Base-by-base conservation (phyloP, 352 stramenopile species). In the Plasmopara muralis region DNA sequence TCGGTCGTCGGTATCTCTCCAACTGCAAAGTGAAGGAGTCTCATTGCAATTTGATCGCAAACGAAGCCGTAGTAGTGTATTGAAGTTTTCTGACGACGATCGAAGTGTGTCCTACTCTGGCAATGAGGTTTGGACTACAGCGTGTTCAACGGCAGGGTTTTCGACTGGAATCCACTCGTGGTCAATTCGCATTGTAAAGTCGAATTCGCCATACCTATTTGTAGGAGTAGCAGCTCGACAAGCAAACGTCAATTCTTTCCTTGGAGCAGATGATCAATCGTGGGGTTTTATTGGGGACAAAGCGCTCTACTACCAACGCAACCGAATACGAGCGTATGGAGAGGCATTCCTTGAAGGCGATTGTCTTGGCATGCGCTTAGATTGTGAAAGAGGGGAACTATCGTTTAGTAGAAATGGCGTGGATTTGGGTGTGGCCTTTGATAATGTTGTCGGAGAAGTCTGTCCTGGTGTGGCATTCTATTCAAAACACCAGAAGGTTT, bases 251-350 rank as follows among this genome's bases (percentile, higher is more conserved):
- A 89, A 95, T 42, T 98, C 95, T 4, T 99, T 99, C 64, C 77
- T 99, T 16, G 97, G 97, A 0, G 90, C 95, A 8, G 96, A 99
- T 52, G 90, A 97, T 29, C 83, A 98, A 38, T 97, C 95, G 0
- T 99, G 96, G 96, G 97, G 97, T 8, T 97, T 97, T 49, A 99
- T 99, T 49, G 97, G 96, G 0, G 97, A 98, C 47, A 95, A 98
- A 61, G 95, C 95, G n/a, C 69, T 99, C 12, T 99, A 98, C 66
- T 97, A 99, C 60, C 95, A 98, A 55, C 77, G 96, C 18, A 96
- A 95, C 52, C 97, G 97, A 8, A 47, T 96, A 7, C 89, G 84
- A 6, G 64, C 87, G 20, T 98, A 95, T 46, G 90, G 91, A 6
- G 83, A 92, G 12, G 58, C 41, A 1, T 98, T 96, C 62, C 62